Evolutionary conservation across 2,329 filamentous ascomycete species (phyloP), one percentile per base, ranked within the genome.

Genomic region (Reticulascus tulasneorum): DNA sequence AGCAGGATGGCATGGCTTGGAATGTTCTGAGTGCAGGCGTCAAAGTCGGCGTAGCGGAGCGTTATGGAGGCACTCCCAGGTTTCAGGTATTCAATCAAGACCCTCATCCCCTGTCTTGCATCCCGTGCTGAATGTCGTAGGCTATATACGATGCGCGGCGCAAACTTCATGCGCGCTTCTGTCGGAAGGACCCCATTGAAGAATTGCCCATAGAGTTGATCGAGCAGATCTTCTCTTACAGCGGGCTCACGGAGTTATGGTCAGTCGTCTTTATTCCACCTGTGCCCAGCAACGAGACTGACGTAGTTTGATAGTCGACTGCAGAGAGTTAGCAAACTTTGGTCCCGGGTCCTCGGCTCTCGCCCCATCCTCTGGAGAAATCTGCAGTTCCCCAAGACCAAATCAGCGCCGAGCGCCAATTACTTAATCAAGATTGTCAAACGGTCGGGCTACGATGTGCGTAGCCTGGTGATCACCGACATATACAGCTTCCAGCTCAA

Each of bases 21-120:
- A 58, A 58, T 21, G 43, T 66, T 8, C 66, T 63, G 40, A 61
- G 43, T 35, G 56, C 62, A 9, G 64, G 63, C 4, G 55, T 66
- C 29, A 54, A 64, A 23, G 55, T 56, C 16, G 53, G 49, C 22
- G 47, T 50, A 24, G 45, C 40, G 15, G 47, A 54, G 27, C 45
- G 53, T 9, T 45, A 56, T 21, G 46, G 45, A 9, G 46, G 42
- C 10, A 55, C 52, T 5, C 45, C 51, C 10, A 62, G 62, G 43
- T 48, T 61, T n/a, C 52, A 60, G 49, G 62, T 62, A 25, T 19
- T 49, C 45, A 4, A 7, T 3, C n/a, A n/a, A n/a, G n/a, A n/a
- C n/a, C n/a, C n/a, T n/a, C n/a, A n/a, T n/a, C n/a, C n/a, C n/a
- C n/a, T n/a, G n/a, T n/a, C n/a, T n/a, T n/a, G n/a, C n/a, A n/a